Evolutionary conservation across 805 yeast genomes (phyloP), one percentile per base, ranked within the genome.

Genomic region (Jamesozyma hellenica): DNA sequence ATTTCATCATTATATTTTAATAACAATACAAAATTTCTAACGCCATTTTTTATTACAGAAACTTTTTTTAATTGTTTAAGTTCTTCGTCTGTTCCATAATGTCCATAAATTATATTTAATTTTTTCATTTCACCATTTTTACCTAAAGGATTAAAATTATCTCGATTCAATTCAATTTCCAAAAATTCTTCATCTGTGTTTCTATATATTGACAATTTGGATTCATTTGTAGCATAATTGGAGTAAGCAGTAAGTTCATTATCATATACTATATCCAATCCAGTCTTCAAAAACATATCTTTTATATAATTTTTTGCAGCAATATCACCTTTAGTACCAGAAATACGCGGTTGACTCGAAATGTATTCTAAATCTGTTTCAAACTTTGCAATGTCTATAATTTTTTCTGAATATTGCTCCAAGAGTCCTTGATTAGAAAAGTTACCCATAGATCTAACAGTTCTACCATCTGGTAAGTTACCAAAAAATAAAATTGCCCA

Each of bases 251-350:
- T 63, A 34, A 72, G 68, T 29, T 73, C 75, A 18, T 43, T 39
- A 28, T 50, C 44, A 4, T 42, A 44, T 5, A 74, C 68, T 1
- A 56, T 42, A 18, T 64, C 59, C 10, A 86, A 43, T 1, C 82
- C 81, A 42, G 74, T 72, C 35, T 74, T 70, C 21, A 60, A 51
- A 60, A 82, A 74, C 38, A 70, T 70, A 11, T 71, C 68, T 44
- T 74, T 68, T n/a, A 87, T 66, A 55, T 79, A 85, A 41, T 71
- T 64, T 2, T 84, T 79, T 26, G 85, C 60, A 0, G 84, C 67
- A 41, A 75, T 57, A 55, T 85, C 95, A 18, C 94, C 96, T n/a
- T 74, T 72, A 2, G 96, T 79, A 3, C 96, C 96, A 0, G 95
- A 77, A 40, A 77, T 58, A 55, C 85, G 96, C 2, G 94, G 83